Evolutionary conservation across 208 protist genomes (phyloP).

Genomic region (Phytomonas sp.): DNA sequence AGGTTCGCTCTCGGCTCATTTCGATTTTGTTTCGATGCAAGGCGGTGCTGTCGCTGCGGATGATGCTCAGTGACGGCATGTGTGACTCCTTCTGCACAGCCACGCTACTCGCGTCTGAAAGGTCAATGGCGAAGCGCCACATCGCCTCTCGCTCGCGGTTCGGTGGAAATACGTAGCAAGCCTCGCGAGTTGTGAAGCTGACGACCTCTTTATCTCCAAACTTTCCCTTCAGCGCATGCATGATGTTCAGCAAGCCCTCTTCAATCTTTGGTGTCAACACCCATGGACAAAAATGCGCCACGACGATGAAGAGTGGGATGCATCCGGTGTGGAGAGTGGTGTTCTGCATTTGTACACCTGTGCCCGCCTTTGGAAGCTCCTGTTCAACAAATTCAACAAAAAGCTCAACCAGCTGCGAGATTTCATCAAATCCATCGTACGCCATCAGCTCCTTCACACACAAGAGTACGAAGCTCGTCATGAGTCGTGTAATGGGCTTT

Average conservation of each 20-base stretch:
- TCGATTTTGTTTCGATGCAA: slow-evolving; percentile 22
- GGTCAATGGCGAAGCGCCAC: slow-evolving; percentile 64
- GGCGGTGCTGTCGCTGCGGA: slow-evolving; percentile 19
- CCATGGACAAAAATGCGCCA: slow-evolving; percentile 48
- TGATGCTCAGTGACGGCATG: slow-evolving; percentile 32
- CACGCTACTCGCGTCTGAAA: slow-evolving; percentile 43
- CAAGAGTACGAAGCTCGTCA: slow-evolving; percentile 66
- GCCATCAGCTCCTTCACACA: slow-evolving; percentile 27
- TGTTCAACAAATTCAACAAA: slow-evolving; percentile 27
- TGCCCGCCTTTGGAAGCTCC: slow-evolving; percentile 12
- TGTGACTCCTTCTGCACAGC: slow-evolving; percentile 40
- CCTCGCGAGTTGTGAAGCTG: slow-evolving; percentile 60
- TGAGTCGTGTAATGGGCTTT: slow-evolving; percentile 32
- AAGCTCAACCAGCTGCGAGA: slow-evolving; percentile 38
- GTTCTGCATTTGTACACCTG: slow-evolving; percentile 24
- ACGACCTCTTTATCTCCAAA: slow-evolving; percentile 20
- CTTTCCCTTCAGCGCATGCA: slow-evolving; percentile 7
- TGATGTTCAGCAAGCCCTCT: slow-evolving; percentile 26
- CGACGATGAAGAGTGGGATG: slow-evolving; percentile 53
- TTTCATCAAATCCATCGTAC: slow-evolving; percentile 5
- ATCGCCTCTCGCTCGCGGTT: slow-evolving; percentile 15
- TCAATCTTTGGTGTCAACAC: slow-evolving; percentile 27
- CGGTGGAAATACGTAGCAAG: slow-evolving; percentile 63
- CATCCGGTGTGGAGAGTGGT: slow-evolving; percentile 61
- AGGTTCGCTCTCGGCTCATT: slow-evolving; percentile 34